phyloP scores from a whole-genome alignment of 106 monocot species.

The Allium sativum region DNA sequence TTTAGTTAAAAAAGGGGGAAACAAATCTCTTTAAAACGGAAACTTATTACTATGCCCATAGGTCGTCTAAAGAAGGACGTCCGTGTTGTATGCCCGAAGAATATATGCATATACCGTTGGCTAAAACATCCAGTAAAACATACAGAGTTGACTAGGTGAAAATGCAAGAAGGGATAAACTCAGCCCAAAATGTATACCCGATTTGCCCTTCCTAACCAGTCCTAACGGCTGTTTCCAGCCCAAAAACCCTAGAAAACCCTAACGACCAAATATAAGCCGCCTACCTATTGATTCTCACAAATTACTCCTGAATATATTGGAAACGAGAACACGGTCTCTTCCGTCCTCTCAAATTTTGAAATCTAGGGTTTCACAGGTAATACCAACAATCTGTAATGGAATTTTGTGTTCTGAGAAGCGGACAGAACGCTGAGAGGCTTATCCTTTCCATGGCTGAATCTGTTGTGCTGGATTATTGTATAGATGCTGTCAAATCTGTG shows the following conservation, averaged over 20 bases:
- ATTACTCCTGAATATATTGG: not conserved
- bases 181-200: no score
- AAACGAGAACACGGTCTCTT: not conserved
- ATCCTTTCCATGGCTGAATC: constrained; percentile 8
- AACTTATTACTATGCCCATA: no score
- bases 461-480: not conserved
- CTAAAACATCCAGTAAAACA: no score
- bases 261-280: not conserved
- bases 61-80: no score
- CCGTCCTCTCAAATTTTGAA: not conserved
- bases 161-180: no score
- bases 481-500: not conserved
- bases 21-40: no score
- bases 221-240: not conserved
- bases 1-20: no score
- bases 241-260: constrained; percentile 6
- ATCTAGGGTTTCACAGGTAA: not conserved
- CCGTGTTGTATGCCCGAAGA: no score
- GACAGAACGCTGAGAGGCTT: not conserved
- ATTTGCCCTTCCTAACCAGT: no score
- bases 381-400: not conserved
- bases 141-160: no score
- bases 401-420: not conserved
- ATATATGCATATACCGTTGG: no score
- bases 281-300: not conserved